Evolutionary conservation across 148 eudicot species (phyloP), one percentile per base, ranked within the genome.

Genomic region (Persicaria maculosa): DNA sequence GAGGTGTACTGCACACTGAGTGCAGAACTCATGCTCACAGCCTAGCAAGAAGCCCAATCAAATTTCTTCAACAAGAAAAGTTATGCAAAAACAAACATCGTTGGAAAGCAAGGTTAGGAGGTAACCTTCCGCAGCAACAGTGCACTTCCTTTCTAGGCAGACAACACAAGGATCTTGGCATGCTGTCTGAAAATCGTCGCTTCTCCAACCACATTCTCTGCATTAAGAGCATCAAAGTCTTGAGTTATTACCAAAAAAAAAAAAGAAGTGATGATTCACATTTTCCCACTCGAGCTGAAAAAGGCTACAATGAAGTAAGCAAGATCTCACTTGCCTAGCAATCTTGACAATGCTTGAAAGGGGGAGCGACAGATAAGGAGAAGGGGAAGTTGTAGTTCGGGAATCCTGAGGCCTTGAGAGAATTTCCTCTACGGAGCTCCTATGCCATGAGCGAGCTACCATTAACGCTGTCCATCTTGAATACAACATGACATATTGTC

Each of bases 1-100:
- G 25, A 91, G 97, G 83, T 91, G 88, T 19, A 93, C 78, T 44
- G 98, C 97, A 73, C 98, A 93, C 4, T 81, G 79, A 12, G 88
- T 91, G 90, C 98, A 93, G 81, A 93, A 91, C 84, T 93, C 98
- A 7, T 93, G 98, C 62, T 80, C 79, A 76, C 98, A 93, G 78
- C 98, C 97, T 91, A 36, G 36, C 4, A 73, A 57, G 5, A 4
- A 72, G 5, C 59, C 22, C 44, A 72, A 72, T 0, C 14, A 7
- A 74, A 43, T 31, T 43, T 11, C 50, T 54, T 25, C 6, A 45
- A 20, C 22, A 65, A 73, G 10, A 48, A 3, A 20, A 19, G 19
- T 72, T 72, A 6, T 12, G 16, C 25, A 12, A 44, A n/a, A 16
- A 48, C 52, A 48, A 8, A 1, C 10, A 1, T 57, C 20, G 6